A percentile compares a stretch with the other conserved stretches of the same genome.
Evolutionary conservation across 1,284 basidiomycete genomes (phyloP).

Genomic region (Paramarasmius palmivorus): DNA sequence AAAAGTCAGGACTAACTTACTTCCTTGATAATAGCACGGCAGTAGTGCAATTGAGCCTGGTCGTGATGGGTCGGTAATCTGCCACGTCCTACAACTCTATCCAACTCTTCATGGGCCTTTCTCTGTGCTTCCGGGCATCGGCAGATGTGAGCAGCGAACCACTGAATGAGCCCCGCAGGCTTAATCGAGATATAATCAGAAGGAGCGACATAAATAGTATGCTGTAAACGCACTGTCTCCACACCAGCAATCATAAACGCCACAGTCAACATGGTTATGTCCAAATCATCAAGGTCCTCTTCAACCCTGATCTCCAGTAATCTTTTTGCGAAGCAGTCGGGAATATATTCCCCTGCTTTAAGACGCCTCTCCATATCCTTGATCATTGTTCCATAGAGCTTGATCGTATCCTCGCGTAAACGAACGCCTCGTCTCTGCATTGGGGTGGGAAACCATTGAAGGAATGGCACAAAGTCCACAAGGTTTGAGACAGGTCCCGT

Average conservation of each 20-base stretch:
- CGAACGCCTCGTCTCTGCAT: slow-evolving; percentile 28
- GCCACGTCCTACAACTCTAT: slow-evolving; percentile 34
- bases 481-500: slow-evolving; percentile 40
- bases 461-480: slow-evolving; percentile 38
- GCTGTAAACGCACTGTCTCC: slow-evolving; percentile 32
- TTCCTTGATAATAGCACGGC: slow-evolving; percentile 30
- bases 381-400: slow-evolving; percentile 32
- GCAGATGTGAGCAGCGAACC: slow-evolving; percentile 36
- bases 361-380: slow-evolving; percentile 26
- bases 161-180: slow-evolving; percentile 36
- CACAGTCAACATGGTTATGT: slow-evolving; percentile 38
- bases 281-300: slow-evolving; percentile 36
- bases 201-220: too few relatives aligned
- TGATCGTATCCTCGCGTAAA: slow-evolving; percentile 35
- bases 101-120: slow-evolving; percentile 26
- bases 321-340: slow-evolving; percentile 38
- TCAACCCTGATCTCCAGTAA: slow-evolving; percentile 32
- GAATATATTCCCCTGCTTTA: slow-evolving; percentile 28
- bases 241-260: slow-evolving; percentile 44
- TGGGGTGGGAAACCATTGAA: slow-evolving; percentile 37
- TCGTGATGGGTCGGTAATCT: slow-evolving; percentile 32
- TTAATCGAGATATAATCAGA: slow-evolving; percentile 9
- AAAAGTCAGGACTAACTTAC: slow-evolving; percentile 6
- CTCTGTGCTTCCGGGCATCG: slow-evolving; percentile 26
- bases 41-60: slow-evolving; percentile 27